Conservation (phyloP, 2,329 filamentous ascomycete genomes). For the Sarocladium strictum region DNA sequence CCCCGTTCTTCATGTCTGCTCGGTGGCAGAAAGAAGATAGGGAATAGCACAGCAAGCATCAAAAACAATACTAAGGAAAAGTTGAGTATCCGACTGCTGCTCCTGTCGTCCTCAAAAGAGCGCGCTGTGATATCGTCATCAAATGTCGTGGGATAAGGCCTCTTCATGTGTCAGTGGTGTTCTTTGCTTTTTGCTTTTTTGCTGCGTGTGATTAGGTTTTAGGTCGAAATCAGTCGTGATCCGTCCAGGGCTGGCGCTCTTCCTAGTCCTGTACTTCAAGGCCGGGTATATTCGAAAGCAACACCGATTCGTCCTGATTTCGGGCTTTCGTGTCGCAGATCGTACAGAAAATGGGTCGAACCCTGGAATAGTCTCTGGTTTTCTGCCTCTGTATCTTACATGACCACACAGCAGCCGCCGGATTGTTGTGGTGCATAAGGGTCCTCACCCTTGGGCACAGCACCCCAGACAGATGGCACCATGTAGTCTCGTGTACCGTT, state of each 20-base stretch:
- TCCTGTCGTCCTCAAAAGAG: neutral
- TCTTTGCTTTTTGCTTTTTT: conserved; percentile 4
- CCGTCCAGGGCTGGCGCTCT: neutral
- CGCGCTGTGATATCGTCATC: conserved; percentile 13
- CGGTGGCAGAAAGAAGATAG: neutral
- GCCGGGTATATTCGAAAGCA: conserved; percentile 1
- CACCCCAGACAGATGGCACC: conserved; percentile 95
- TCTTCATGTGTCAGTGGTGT: conserved; percentile 9
- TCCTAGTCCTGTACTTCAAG: neutral
- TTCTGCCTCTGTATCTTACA: conserved; percentile 49
- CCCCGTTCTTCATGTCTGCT: neutral
- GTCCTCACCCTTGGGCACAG: conserved; percentile 90
- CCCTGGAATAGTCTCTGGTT: neutral
- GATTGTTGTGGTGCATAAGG: conserved; percentile 96
- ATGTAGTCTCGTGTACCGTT: conserved; percentile 98
- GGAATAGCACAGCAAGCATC: neutral
- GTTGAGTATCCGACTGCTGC: neutral
- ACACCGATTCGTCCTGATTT: neutral
- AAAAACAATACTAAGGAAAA: neutral
- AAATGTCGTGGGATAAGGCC: conserved; percentile 11
- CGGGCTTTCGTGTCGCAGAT: neutral
- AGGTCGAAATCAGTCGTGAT: conserved; percentile 13
- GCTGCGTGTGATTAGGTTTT: neutral
- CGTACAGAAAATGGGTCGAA: neutral
- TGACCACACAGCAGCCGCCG: conserved; percentile 89